Base-by-base conservation (phyloP, 1,284 basidiomycete genomes). In the Phellopilus nigrolimitatus region DNA sequence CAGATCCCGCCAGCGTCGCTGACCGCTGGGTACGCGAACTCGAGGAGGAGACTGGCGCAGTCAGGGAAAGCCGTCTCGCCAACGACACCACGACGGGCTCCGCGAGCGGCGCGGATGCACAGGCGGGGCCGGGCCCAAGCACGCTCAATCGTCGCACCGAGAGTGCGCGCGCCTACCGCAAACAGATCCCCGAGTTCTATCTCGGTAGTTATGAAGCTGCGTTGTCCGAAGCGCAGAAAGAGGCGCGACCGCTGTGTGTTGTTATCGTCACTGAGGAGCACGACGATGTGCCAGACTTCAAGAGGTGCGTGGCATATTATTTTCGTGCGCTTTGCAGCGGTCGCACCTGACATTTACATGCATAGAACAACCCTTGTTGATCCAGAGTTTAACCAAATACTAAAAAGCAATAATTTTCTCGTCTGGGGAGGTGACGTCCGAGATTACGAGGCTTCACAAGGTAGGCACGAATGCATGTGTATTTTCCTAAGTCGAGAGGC, bases 231-330 rank as follows among this genome's bases (percentile, higher is more conserved):
- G 87, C 90, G 53, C 79, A 91, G 63, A 77, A 74, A 47, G 84
- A 95, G 41, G 71, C 79, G 21, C 80, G 79, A 65, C 76, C 97
- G 41, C 84, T 87, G 0, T 88, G 90, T 59, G 78, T 95, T 1
- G 68, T 97, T 1, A 72, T 98, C n/a, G 84, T 93, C 43, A 92
- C 89, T 61, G 82, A 83, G 31, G 93, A 97, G 61, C 94, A 98
- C 60, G 91, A 95, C 62, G 85, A 95, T 60, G 88, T 88, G 34
- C 73, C 82, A 1, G 83, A 84, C 57, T 97, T 97, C 72, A 94
- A 94, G 68, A 76, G 82, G 83, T 85, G 43, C 24, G 75, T 58
- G 2, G 47, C 17, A 37, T 28, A 40, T 13, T 25, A 48, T 8
- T 41, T n/a, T 34, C 6, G 33, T 4, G 37, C 31, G 28, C 30